Evolutionary conservation across 2,329 filamentous ascomycete genomes (phyloP), one percentile per base, ranked within the genome.

Genomic region (Didymella sp.): DNA sequence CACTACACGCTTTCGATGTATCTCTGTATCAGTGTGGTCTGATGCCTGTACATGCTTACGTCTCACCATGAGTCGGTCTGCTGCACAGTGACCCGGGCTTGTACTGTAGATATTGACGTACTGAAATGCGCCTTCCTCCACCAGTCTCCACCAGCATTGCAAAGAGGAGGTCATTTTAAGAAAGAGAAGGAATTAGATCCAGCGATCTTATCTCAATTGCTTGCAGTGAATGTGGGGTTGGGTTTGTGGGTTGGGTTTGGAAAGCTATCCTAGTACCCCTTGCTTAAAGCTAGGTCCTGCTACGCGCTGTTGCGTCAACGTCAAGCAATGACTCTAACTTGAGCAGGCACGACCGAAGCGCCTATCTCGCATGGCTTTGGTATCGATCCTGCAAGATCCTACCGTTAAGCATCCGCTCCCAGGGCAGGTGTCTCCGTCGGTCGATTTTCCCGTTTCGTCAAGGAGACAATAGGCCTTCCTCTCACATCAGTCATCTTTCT

Each of bases 1-100:
- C 53, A 56, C 47, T 35, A 56, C 53, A 56, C 46, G 53, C 53
- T 51, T 35, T 45, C 13, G 13, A 33, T 43, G 52, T 45, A 42
- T 25, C 22, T 37, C 17, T 55, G 51, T 55, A 50, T 49, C 45
- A 45, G 31, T 49, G 31, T 56, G 40, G 45, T 19, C 52, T 50
- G 52, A 56, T 56, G 25, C 41, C 17, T 25, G 30, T 25, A 25
- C 44, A 24, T 31, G 25, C 24, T 4, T 13, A 11, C 31, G 51
- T 56, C 52, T 50, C 45, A 56, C 24, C 1, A 30, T 56, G 45
- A 56, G 45, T 56, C 40, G 45, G 19, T 38, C 25, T 56, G 52
- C 40, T 19, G 31, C 52, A 40, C 25, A 27, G 21, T 38, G 40
- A 27, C 12, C 15, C 31, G 24, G 40, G 52, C 42, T 43, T 50